Evolutionary conservation across 306 rosid genomes (phyloP), one percentile per base, ranked within the genome.

Genomic region (Cajanus cajan): DNA sequence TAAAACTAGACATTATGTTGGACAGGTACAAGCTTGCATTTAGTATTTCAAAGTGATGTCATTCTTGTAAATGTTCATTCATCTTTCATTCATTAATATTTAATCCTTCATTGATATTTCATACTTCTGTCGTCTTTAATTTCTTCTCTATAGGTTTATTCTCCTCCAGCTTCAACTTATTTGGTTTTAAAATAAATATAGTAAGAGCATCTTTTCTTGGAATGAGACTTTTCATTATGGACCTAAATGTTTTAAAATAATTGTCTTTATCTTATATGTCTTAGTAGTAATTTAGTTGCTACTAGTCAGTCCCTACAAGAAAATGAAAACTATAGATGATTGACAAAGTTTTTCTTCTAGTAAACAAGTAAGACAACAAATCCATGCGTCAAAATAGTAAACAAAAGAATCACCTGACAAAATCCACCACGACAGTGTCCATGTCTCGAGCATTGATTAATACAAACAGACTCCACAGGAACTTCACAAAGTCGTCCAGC

Each of bases 361-460:
- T 78, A 79, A 71, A 34, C 67, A 73, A 85, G 41, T 44, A 13
- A 70, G 52, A 78, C 37, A 14, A 72, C 51, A 71, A 74, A 85
- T 43, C 61, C 31, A 44, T 47, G 16, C 25, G 21, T 24, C 78
- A 54, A 11, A 15, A 28, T 48, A 43, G 78, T 44, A 18, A 54
- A 82, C 45, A 52, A 51, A 83, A 12, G 16, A 73, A 54, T 83
- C 76, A 91, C 99, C 97, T 90, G 90, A 82, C 98, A 95, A 84
- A 85, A 95, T 59, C 99, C 99, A 71, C 98, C 96, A 40, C 89
- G 95, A 75, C 99, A 95, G 51, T 82, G 82, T 69, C 99, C 99
- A 64, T 86, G 89, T 73, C 92, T 88, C 69, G 96, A 88, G 87
- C 99, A 95, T 77, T 95, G 99, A 85, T 91, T 95, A 82, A 95